These are phyloP conservation scores for Flammula alnicola DNA, from an alignment of 1,284 basidiomycete genomes.

Conservation along the genomic window DNA sequence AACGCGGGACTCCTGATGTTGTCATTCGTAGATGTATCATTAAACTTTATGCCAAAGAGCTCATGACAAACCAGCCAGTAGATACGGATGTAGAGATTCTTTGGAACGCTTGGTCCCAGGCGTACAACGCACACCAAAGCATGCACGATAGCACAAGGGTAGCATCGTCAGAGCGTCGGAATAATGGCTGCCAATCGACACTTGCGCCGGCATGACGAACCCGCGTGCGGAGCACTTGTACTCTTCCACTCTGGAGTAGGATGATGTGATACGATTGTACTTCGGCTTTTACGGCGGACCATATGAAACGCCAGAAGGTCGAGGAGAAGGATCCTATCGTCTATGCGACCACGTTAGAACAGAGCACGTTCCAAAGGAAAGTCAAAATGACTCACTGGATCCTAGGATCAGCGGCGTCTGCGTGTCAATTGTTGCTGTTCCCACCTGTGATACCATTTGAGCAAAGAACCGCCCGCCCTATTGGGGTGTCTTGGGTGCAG, in stretches of 20 bases:
- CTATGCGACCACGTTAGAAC: conserved; percentile 4
- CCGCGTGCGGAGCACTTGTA: conserved; percentile 46
- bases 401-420: conserved; percentile 35
- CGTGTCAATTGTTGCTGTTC: conserved; percentile 37
- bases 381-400: conserved; percentile 25
- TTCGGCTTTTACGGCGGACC: conserved; percentile 36
- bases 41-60: not conserved
- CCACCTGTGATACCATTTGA: conserved; percentile 12
- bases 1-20: conserved; percentile 44
- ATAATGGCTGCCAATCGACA: conserved; percentile 56
- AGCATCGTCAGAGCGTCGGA: conserved; percentile 46
- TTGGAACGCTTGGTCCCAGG: conserved; percentile 58
- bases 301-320: conserved; percentile 48
- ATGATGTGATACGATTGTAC: conserved; percentile 54
- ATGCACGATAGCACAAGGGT: conserved; percentile 51
- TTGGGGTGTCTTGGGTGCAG: conserved; percentile 23
- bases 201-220: conserved; percentile 49
- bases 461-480: conserved; percentile 11
- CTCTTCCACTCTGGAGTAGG: conserved; percentile 25
- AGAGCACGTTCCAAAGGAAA: not conserved
- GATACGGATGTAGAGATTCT: conserved; percentile 47
- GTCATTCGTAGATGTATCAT: not conserved
- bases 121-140: conserved; percentile 56
- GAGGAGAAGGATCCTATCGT: conserved; percentile 33
- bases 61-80: conserved; percentile 40